Conservation (phyloP, 1,139 yeast genomes). For the Sugiyamaella grinbergsii region DNA sequence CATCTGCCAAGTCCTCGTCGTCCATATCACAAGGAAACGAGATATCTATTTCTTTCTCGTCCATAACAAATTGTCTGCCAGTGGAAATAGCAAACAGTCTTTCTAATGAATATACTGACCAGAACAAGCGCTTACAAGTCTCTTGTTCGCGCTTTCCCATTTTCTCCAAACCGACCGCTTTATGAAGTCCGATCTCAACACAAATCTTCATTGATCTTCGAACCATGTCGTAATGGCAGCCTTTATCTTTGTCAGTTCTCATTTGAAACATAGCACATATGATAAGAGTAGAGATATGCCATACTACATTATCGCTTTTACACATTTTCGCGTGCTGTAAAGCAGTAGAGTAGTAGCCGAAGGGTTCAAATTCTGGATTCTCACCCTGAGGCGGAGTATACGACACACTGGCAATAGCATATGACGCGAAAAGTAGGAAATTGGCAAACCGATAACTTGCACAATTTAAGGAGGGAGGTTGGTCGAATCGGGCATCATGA, state of each 20-base stretch:
- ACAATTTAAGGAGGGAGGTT: constrained; percentile 28
- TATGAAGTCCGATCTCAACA: constrained; percentile 31
- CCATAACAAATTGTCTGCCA: constrained; percentile 53
- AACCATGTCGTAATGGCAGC: constrained; percentile 53
- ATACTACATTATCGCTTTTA: constrained; percentile 44
- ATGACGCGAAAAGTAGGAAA: constrained; percentile 32
- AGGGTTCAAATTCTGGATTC: constrained; percentile 32
- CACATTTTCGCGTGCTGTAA: constrained; percentile 55
- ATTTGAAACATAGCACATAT: constrained; percentile 54
- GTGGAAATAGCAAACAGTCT: constrained; percentile 59
- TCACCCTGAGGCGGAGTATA: constrained; percentile 19
- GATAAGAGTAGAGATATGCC: constrained; percentile 53
- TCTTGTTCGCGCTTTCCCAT: constrained; percentile 40
- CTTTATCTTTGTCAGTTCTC: constrained; percentile 59
- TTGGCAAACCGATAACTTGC: constrained; percentile 31
- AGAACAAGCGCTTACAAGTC: constrained; percentile 53
- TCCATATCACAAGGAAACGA: constrained; percentile 49
- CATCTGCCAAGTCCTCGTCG: constrained; percentile 31
- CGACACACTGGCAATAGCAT: constrained; percentile 30
- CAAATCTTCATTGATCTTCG: constrained; percentile 51
- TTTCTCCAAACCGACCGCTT: constrained; percentile 27
- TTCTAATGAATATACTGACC: constrained; percentile 60
- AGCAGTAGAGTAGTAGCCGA: constrained; percentile 56
- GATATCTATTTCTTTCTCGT: constrained; percentile 50
- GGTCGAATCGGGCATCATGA: constrained; percentile 29